Evolutionary conservation across 1,139 yeast species (phyloP).

Genomic region (Taiozyma sp.): DNA sequence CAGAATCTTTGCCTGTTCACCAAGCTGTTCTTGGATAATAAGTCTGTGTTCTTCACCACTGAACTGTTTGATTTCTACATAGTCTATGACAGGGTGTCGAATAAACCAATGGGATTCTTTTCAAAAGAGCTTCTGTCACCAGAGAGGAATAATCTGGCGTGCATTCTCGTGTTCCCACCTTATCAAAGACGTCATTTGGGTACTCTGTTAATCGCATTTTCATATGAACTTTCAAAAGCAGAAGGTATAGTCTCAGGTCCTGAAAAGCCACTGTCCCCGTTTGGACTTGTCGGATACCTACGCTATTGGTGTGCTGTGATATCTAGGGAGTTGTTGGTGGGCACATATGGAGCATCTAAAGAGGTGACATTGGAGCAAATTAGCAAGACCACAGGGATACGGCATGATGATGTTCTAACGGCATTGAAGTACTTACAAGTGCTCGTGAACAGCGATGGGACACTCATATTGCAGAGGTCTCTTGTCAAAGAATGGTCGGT

Average conservation of each 20-base stretch:
- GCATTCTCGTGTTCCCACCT: slow-evolving; percentile 89
- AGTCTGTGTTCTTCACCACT: slow-evolving; percentile 77
- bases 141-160: slow-evolving; percentile 84
- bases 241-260: slow-evolving; percentile 75
- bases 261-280: slow-evolving; percentile 82
- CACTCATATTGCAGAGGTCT: slow-evolving; percentile 10
- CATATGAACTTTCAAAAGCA: slow-evolving; percentile 64
- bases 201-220: slow-evolving; percentile 73
- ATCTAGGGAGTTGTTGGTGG: slow-evolving; percentile 37
- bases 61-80: slow-evolving; percentile 80
- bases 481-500: slow-evolving; percentile 14
- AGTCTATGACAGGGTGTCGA: slow-evolving; percentile 45
- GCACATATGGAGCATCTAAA: slow-evolving; percentile 28
- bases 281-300: slow-evolving; percentile 69
- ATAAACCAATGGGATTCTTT: slow-evolving; percentile 80
- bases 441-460: slow-evolving; percentile 22
- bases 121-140: slow-evolving; percentile 84
- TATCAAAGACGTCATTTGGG: slow-evolving; percentile 81
- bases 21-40: slow-evolving; percentile 85
- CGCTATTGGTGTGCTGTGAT: slow-evolving; percentile 70
- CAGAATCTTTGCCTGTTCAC: slow-evolving; percentile 84
- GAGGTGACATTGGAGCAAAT: slow-evolving; percentile 46
- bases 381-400: slow-evolving; percentile 59
- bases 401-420: slow-evolving; percentile 62
- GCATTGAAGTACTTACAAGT: slow-evolving; percentile 62